A percentile compares a stretch with the other conserved stretches of the same genome.
Conservation (phyloP, 495 filamentous ascomycete species). For the Neurospora hispaniola region DNA sequence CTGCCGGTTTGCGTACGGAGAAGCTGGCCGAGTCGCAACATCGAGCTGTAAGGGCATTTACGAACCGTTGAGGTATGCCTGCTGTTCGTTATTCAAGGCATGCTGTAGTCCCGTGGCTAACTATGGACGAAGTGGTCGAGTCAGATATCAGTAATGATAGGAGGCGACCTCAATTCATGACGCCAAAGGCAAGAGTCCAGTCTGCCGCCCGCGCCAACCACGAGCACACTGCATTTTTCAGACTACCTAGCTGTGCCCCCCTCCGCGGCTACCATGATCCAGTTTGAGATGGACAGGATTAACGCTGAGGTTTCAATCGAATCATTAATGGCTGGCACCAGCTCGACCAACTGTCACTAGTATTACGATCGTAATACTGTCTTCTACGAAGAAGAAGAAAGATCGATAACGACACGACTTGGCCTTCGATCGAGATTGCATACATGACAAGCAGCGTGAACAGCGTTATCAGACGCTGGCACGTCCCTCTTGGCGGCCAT, state of each 20-base stretch:
- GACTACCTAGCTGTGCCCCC: background rate
- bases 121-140: background rate
- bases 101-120: background rate
- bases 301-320: background rate
- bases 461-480: background rate
- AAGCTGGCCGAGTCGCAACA: background rate
- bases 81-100: background rate
- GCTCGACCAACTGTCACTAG: background rate
- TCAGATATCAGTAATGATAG: background rate
- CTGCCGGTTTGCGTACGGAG: background rate
- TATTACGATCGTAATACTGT: background rate
- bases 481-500: background rate
- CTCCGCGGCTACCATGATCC: background rate
- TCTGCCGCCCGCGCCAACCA: background rate
- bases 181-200: background rate
- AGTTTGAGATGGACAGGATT: background rate
- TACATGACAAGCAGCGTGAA: background rate
- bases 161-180: background rate
- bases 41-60: background rate
- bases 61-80: background rate
- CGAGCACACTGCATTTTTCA: background rate
- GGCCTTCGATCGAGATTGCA: background rate
- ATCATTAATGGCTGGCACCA: background rate
- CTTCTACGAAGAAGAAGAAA: background rate
- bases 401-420: background rate